A percentile compares a stretch with the other conserved stretches of the same genome.
Evolutionary conservation across 306 rosid species (phyloP).

Genomic region (Acacia crassicarpa): DNA sequence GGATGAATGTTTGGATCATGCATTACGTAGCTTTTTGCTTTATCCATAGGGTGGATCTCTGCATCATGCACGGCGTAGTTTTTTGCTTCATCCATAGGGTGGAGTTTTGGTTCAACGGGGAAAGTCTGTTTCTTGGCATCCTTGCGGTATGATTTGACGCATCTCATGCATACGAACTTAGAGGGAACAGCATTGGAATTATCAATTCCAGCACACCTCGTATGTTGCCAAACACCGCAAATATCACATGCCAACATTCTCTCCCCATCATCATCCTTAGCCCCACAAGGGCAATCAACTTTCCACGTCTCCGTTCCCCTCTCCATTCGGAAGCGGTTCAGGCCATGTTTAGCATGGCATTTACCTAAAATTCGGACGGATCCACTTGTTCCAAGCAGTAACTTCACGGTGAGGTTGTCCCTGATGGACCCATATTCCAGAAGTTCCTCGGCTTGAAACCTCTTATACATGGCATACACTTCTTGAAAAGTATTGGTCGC

Average conservation of each 20-base stretch:
- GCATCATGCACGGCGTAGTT: not conserved
- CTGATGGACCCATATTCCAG: constrained; percentile 44
- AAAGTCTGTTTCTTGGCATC: constrained; percentile 9
- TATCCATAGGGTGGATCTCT: not conserved
- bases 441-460: constrained; percentile 58
- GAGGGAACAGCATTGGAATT: constrained; percentile 44
- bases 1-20: too few relatives aligned
- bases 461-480: constrained; percentile 70
- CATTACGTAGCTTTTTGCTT: not conserved
- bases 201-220: constrained; percentile 68
- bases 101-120: not conserved
- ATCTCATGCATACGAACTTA: constrained; percentile 46
- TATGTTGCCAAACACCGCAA: constrained; percentile 78
- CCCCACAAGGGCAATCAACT: constrained; percentile 72
- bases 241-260: constrained; percentile 77
- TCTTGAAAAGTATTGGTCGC: constrained; percentile 56
- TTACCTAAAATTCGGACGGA: constrained; percentile 50
- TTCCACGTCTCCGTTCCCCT: constrained; percentile 70
- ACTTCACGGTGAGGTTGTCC: constrained; percentile 49
- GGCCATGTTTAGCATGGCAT: constrained; percentile 53
- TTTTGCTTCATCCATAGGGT: not conserved
- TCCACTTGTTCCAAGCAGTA: constrained; percentile 53
- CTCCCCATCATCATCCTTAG: constrained; percentile 81
- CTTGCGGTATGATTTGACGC: constrained; percentile 24
- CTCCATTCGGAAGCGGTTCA: constrained; percentile 62